Conservation (phyloP, 768 basidiomycete genomes). For the Leccinum aurantiacum region DNA sequence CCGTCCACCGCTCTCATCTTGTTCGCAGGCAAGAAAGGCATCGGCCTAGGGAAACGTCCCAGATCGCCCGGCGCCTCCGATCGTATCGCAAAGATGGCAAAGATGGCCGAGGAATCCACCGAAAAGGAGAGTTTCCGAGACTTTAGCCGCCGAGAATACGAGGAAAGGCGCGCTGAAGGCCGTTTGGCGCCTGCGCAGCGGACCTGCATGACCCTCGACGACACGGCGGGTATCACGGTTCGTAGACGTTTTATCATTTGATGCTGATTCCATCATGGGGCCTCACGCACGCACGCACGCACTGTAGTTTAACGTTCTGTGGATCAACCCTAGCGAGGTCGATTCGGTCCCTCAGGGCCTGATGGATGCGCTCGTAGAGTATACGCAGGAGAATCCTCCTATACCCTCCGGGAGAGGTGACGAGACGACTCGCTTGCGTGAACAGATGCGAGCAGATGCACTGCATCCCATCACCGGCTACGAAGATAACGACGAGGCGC, state of each 20-base stretch:
- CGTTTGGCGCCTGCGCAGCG: slow-evolving; percentile 69
- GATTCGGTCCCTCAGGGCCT: slow-evolving; percentile 69
- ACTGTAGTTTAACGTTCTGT: slow-evolving; percentile 75
- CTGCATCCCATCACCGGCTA: slow-evolving; percentile 46
- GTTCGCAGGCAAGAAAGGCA: slow-evolving; percentile 71
- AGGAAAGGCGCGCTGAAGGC: slow-evolving; percentile 71
- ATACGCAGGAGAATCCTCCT: slow-evolving; percentile 31
- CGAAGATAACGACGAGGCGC: slow-evolving; percentile 36
- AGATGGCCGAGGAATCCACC: slow-evolving; percentile 48
- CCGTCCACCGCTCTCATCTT: slow-evolving; percentile 6
- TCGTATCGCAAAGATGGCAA: slow-evolving; percentile 72
- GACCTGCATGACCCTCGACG: slow-evolving; percentile 76
- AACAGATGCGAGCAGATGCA: slow-evolving; percentile 75
- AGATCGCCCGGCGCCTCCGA: slow-evolving; percentile 63
- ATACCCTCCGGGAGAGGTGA: slow-evolving; percentile 9
- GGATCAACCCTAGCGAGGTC: slow-evolving; percentile 66
- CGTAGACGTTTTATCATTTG: slow-evolving; percentile 3
- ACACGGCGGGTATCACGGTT: slow-evolving; percentile 61
- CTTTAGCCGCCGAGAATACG: slow-evolving; percentile 69
- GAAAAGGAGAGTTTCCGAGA: slow-evolving; percentile 63
- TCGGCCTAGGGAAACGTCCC: slow-evolving; percentile 67
- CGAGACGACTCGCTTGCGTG: slow-evolving; percentile 52
- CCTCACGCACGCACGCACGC: background rate
- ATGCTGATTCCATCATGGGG: slow-evolving; percentile 8
- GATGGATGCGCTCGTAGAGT: slow-evolving; percentile 51